phyloP scores from a whole-genome alignment of 768 basidiomycete genomes.

The Rhodotorula kratochvilovae region DNA sequence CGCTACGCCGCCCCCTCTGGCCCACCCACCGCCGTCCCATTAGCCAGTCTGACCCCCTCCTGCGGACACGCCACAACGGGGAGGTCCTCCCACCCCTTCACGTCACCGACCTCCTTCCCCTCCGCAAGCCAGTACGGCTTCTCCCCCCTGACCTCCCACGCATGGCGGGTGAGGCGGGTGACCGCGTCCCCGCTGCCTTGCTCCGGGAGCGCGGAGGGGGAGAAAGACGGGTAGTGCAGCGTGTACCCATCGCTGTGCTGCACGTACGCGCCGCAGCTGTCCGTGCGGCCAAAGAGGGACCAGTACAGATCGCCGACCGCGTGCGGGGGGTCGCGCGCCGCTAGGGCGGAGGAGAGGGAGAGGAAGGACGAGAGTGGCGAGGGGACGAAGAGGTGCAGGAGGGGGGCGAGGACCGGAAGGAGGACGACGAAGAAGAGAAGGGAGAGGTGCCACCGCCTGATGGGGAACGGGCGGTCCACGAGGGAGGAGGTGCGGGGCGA shows the following conservation, averaged over 20 bases:
- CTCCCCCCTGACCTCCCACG: constrained; percentile 28
- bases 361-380: constrained; percentile 27
- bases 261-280: constrained; percentile 42
- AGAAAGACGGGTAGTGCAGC: constrained; percentile 34
- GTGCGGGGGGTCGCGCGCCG: background rate
- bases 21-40: constrained; percentile 14
- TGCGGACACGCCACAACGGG: constrained; percentile 31
- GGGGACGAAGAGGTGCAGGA: constrained; percentile 32
- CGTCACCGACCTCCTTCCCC: background rate
- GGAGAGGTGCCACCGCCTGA: constrained; percentile 28
- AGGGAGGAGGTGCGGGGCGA: background rate
- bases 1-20: no score
- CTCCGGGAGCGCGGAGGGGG: no score
- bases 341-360: constrained; percentile 5
- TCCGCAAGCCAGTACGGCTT: constrained; percentile 15
- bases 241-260: constrained; percentile 44
- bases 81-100: constrained; percentile 5
- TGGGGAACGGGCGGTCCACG: constrained; percentile 14
- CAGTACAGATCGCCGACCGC: constrained; percentile 39
- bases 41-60: constrained; percentile 18
- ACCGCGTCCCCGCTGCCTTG: constrained; percentile 9
- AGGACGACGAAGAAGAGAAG: constrained; percentile 26
- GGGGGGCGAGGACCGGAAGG: constrained; percentile 21
- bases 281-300: constrained; percentile 39
- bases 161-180: constrained; percentile 13